These are phyloP conservation scores for Paragyromitra xinjiangensis DNA, from an alignment of 495 filamentous ascomycete species.

Conservation along the genomic window DNA sequence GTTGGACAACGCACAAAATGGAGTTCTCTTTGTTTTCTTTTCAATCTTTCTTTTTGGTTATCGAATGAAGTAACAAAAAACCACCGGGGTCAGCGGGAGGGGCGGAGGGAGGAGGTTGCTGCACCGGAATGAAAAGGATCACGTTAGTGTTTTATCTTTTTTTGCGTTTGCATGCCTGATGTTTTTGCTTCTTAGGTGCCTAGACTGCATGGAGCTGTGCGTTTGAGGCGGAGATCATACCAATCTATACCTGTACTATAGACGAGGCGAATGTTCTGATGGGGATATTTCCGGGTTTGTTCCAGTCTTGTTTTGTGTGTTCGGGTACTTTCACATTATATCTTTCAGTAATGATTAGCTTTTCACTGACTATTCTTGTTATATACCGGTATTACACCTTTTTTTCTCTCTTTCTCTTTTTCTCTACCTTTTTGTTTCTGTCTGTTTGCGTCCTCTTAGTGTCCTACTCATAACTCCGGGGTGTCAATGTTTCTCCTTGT, in stretches of 20 bases:
- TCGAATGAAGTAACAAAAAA: constrained; percentile 36
- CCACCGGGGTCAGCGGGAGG: constrained; percentile 14
- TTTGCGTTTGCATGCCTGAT: constrained; percentile 31
- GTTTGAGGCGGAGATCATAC: constrained; percentile 36
- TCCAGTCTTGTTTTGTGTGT: constrained; percentile 45
- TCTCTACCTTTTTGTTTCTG: constrained; percentile 5
- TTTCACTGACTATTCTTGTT: constrained; percentile 39
- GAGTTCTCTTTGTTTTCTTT: constrained; percentile 50
- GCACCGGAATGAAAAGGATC: constrained; percentile 21
- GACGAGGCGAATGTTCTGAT: constrained; percentile 43
- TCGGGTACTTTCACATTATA: constrained; percentile 35
- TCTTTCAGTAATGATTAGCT: constrained; percentile 47
- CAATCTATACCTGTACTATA: constrained; percentile 51
- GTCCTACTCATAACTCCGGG: constrained; percentile 57
- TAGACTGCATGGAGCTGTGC: constrained; percentile 41
- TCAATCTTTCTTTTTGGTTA: constrained; percentile 50
- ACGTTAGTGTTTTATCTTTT: constrained; percentile 36
- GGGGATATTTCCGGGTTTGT: constrained; percentile 39
- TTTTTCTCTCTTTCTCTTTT: constrained; percentile 24
- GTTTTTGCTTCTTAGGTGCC: constrained; percentile 39
- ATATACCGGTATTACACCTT: constrained; percentile 21
- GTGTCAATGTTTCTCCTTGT: constrained; percentile 9
- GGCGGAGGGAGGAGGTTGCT: constrained; percentile 24
- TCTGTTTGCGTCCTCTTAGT: constrained; percentile 3
- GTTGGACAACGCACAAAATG: constrained; percentile 43